Evolutionary conservation across 2,329 filamentous ascomycete genomes (phyloP).

Genomic region (Colletotrichum incanum): DNA sequence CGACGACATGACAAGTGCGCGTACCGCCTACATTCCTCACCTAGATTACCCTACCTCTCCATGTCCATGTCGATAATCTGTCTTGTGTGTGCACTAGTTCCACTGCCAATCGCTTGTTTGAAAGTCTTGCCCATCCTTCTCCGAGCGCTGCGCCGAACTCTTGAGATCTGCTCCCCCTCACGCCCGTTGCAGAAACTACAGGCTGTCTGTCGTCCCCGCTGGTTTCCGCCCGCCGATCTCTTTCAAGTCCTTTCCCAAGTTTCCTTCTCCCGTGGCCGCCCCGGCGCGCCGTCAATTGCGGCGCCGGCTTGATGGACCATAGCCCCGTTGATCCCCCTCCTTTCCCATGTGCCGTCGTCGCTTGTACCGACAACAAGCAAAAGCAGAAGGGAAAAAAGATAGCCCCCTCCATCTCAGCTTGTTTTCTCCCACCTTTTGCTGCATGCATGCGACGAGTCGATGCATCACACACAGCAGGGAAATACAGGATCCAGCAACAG

Average conservation of each 20-base stretch:
- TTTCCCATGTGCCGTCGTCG: neutral
- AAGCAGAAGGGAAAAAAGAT: neutral
- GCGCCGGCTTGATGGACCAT: neutral
- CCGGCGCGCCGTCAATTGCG: neutral
- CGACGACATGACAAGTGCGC: slow-evolving; percentile 31
- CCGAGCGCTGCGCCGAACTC: neutral
- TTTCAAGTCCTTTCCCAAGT: neutral
- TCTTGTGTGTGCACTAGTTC: neutral
- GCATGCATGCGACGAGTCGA: slow-evolving; percentile 17
- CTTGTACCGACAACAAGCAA: slow-evolving; percentile 9
- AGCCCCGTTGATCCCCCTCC: neutral
- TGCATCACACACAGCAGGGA: slow-evolving; percentile 14
- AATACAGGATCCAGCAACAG: neutral
- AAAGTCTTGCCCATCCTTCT: neutral
- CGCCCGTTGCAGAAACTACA: slow-evolving; percentile 17
- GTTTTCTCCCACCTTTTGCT: slow-evolving; percentile 19
- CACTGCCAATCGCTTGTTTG: neutral
- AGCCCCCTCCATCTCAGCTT: slow-evolving; percentile 5
- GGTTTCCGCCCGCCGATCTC: slow-evolving; percentile 42
- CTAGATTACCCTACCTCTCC: slow-evolving; percentile 12
- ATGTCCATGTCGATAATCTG: neutral
- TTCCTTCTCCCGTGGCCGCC: neutral
- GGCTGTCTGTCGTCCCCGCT: slow-evolving; percentile 28
- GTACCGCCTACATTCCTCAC: neutral
- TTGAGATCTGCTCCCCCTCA: slow-evolving; percentile 2